Conservation (phyloP, 2,329 filamentous ascomycete genomes). For the Xylaria sp. region DNA sequence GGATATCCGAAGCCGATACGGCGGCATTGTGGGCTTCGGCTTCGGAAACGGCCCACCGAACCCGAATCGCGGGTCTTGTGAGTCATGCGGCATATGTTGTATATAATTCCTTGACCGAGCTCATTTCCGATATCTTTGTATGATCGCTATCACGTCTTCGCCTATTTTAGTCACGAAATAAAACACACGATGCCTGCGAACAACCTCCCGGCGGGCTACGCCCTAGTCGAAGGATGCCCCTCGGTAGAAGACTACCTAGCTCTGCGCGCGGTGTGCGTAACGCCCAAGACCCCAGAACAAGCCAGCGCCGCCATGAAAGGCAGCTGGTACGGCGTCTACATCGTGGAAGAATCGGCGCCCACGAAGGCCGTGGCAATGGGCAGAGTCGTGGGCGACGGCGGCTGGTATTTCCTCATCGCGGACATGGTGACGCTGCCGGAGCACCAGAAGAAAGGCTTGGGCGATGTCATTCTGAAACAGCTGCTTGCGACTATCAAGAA, state of each 20-base stretch:
- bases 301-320: constrained; percentile 51
- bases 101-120: background rate
- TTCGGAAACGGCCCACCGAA: background rate
- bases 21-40: background rate
- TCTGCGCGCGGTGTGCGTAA: constrained; percentile 14
- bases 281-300: constrained; percentile 52
- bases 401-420: constrained; percentile 62
- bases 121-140: background rate
- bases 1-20: background rate
- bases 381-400: constrained; percentile 62
- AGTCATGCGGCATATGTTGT: background rate
- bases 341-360: constrained; percentile 46
- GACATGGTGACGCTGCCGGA: constrained; percentile 62
- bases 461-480: constrained; percentile 56
- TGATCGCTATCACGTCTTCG: background rate
- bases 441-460: constrained; percentile 61
- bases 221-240: constrained; percentile 34
- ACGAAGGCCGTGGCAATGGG: constrained; percentile 59
- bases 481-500: constrained; percentile 56
- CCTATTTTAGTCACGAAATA: background rate
- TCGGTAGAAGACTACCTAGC: constrained; percentile 31
- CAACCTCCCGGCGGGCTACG: constrained; percentile 21
- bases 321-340: constrained; percentile 58
- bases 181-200: constrained; percentile 23
- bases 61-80: background rate